Conservation (phyloP, 139 green algal species). For the Micractinium conductrix region DNA sequence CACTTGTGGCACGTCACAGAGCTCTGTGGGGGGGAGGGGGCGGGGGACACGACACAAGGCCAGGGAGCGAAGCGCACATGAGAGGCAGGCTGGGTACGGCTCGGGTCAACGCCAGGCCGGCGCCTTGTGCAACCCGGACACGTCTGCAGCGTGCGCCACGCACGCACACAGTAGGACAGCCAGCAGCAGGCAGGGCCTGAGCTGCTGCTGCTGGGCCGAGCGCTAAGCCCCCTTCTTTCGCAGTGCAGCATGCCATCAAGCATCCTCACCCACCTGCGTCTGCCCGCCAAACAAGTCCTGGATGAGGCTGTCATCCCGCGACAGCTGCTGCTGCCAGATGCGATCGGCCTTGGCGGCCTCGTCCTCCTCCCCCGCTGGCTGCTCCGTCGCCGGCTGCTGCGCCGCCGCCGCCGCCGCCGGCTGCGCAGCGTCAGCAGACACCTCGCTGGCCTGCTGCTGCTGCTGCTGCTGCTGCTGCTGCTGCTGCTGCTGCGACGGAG, state of each 20-base stretch:
- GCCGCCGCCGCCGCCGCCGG: not conserved
- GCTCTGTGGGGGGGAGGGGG: slow-evolving; percentile 41
- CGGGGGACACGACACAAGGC: no score
- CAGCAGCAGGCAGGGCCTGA: not conserved
- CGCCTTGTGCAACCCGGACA: no score
- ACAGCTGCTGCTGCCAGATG: slow-evolving; percentile 46
- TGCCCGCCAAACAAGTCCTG: slow-evolving; percentile 64
- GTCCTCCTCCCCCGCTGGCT: slow-evolving; percentile 27
- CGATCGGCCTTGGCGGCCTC: slow-evolving; percentile 59
- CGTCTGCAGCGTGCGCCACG: not conserved
- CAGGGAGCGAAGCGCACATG: no score
- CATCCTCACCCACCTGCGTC: slow-evolving; percentile 40
- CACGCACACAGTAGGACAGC: not conserved
- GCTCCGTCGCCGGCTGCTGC: not conserved
- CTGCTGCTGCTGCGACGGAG: not conserved
- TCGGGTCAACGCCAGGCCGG: no score
- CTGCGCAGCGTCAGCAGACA: not conserved
- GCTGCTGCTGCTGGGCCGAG: no score
- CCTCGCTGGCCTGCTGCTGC: not conserved
- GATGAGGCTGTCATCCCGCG: slow-evolving; percentile 44
- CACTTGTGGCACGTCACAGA: slow-evolving; percentile 63
- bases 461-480: not conserved
- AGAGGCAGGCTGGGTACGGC: no score
- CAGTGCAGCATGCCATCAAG: not conserved
- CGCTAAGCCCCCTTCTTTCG: no score